These are phyloP conservation scores for Penicillium sp. DNA, from an alignment of 2,329 filamentous ascomycete species.

Conservation along the genomic window DNA sequence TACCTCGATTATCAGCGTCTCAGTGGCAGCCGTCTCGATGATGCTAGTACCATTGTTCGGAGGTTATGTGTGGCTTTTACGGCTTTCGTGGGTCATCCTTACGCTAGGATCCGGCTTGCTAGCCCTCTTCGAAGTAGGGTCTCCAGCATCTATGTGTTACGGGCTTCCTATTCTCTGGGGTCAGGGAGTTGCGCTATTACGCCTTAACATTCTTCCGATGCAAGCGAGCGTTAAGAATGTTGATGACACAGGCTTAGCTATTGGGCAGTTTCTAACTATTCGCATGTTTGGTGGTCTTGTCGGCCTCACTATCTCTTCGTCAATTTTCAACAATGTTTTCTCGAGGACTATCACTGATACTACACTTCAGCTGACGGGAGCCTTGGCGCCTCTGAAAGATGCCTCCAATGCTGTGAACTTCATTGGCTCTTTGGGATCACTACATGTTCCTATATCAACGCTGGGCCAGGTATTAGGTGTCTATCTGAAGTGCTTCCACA, in stretches of 20 bases:
- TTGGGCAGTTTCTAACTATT: neutral
- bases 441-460: neutral
- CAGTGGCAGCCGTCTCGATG: neutral
- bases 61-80: conserved; percentile 1
- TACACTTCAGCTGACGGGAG: neutral
- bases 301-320: neutral
- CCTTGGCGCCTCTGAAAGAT: neutral
- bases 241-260: conserved; percentile 4
- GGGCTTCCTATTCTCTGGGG: conserved; percentile 4
- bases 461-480: neutral
- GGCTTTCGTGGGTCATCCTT: conserved; percentile 5
- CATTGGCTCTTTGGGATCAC: neutral
- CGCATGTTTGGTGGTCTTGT: neutral
- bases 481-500: neutral
- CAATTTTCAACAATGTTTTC: neutral
- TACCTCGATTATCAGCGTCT: neutral
- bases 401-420: neutral
- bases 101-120: conserved; percentile 5
- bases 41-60: neutral
- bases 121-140: neutral
- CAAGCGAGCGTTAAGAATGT: conserved; percentile 7
- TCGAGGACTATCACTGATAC: neutral
- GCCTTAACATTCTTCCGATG: conserved; percentile 6
- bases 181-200: conserved; percentile 1
- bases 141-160: neutral